Conservation (phyloP, 225 moss, liverwort and hornwort genomes). For the Marchantia polymorpha region DNA sequence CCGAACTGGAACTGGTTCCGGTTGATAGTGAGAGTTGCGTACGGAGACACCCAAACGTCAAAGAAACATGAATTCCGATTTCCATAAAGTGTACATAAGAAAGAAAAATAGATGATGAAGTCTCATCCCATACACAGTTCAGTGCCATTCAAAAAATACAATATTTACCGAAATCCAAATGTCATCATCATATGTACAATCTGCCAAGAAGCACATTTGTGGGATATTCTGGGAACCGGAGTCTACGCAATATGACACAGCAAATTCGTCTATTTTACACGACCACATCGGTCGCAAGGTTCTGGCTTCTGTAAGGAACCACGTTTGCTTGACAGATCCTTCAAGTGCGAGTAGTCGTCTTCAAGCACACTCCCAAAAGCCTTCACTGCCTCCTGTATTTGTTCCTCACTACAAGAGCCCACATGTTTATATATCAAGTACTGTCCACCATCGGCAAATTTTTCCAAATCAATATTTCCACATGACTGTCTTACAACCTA, state of each 20-base stretch:
- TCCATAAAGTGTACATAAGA: too few species aligned
- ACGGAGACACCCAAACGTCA: too few species aligned
- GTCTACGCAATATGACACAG: neutral
- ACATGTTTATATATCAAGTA: neutral
- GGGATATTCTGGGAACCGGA: neutral
- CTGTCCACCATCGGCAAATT: neutral
- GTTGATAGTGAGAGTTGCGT: too few species aligned
- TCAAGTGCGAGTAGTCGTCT: conserved; percentile 27
- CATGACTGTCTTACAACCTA: neutral
- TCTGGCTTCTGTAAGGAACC: conserved; percentile 2
- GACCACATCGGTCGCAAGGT: conserved; percentile 35
- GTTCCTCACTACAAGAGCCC: conserved; percentile 29
- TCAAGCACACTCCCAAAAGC: conserved; percentile 33
- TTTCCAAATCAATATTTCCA: neutral
- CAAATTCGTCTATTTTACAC: neutral
- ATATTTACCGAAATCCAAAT: neutral
- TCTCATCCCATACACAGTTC: too few species aligned
- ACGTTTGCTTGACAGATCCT: conserved; percentile 6
- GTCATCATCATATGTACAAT: neutral
- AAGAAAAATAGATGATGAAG: too few species aligned
- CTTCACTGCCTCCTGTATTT: conserved; percentile 22
- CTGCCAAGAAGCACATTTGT: neutral
- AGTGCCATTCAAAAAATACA: too few species aligned
- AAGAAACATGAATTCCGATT: too few species aligned
- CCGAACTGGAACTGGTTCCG: too few species aligned